Base-by-base conservation (phyloP, 2,329 filamentous ascomycete species). In the Colletotrichum caudatum region DNA sequence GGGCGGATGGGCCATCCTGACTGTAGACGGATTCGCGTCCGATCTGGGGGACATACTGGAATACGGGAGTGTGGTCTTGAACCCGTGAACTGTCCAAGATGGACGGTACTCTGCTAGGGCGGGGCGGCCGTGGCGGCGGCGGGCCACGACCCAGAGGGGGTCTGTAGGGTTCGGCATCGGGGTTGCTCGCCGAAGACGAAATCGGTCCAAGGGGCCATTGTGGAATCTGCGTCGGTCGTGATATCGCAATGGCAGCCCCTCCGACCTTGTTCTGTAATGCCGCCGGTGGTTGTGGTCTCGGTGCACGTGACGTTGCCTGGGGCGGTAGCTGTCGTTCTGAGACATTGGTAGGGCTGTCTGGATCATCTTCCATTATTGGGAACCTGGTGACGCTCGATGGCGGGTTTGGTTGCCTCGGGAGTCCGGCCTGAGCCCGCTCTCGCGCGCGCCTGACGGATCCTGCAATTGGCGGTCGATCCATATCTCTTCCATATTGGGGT, bases 71-170 rank as follows among this genome's bases (percentile, higher is more conserved):
- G 29, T 83, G 85, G 7, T 89, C 87, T 78, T 90, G 87, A 18
- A 89, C 77, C 69, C 82, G 84, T 50, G 88, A 87, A 68, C 83
- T 83, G 75, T 91, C 88, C 33, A 90, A 79, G 44, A 90, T 86
- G 0, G 88, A 90, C 12, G 88, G 88, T 2, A 90, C 87, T 72
- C 84, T 79, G 74, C 88, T 91, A 9, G 89, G 89, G 48, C 90
- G 85, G 14, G 88, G 88, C 12, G 89, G 90, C 73, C 89, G 84
- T 76, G 86, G 87, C 26, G 89, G 89, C 33, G 88, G 84, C 50
- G 84, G 81, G 46, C 84, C 84, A 72, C 83, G 82, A 57, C 84
- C 84, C n/a, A 84, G 80, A 20, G 87, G 85, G 64, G 87, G 84
- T 75, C 83, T 83, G 74, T 89, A 89, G 26, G 84, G 81, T 64